Evolutionary conservation across 352 stramenopile genomes (phyloP).

Genomic region (Plasmopara viticola): DNA sequence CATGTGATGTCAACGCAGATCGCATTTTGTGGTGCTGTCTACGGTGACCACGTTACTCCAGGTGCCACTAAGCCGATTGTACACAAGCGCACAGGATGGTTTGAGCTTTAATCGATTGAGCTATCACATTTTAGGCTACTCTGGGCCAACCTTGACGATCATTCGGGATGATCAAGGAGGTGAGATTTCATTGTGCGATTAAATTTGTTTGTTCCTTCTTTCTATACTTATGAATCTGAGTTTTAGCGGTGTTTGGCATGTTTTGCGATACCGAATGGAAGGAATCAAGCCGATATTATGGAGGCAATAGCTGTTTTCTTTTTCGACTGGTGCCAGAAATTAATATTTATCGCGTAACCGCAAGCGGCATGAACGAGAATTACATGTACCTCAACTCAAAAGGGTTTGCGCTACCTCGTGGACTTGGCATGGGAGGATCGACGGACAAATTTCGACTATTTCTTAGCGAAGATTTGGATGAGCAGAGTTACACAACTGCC

Average conservation of each 20-base stretch:
- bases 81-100: slow-evolving; percentile 75
- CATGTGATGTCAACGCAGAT: slow-evolving; percentile 24
- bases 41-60: slow-evolving; percentile 53
- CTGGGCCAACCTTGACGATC: slow-evolving; percentile 58
- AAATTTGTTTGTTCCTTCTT: background rate
- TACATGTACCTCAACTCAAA: slow-evolving; percentile 89
- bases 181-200: slow-evolving; percentile 11
- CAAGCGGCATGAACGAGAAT: slow-evolving; percentile 43
- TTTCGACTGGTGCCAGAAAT: slow-evolving; percentile 64
- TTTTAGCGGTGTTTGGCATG: slow-evolving; percentile 76
- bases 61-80: slow-evolving; percentile 51
- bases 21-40: slow-evolving; percentile 61
- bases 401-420: slow-evolving; percentile 59
- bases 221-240: background rate
- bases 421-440: slow-evolving; percentile 73
- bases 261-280: slow-evolving; percentile 85
- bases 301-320: slow-evolving; percentile 76
- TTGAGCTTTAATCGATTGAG: slow-evolving; percentile 80
- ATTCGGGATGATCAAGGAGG: slow-evolving; percentile 65
- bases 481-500: slow-evolving; percentile 69
- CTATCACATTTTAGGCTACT: slow-evolving; percentile 78
- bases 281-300: slow-evolving; percentile 72
- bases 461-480: slow-evolving; percentile 79
- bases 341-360: slow-evolving; percentile 49
- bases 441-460: slow-evolving; percentile 72